phyloP scores from a whole-genome alignment of 2,329 filamentous ascomycete genomes.

The Didymella keratinophila region DNA sequence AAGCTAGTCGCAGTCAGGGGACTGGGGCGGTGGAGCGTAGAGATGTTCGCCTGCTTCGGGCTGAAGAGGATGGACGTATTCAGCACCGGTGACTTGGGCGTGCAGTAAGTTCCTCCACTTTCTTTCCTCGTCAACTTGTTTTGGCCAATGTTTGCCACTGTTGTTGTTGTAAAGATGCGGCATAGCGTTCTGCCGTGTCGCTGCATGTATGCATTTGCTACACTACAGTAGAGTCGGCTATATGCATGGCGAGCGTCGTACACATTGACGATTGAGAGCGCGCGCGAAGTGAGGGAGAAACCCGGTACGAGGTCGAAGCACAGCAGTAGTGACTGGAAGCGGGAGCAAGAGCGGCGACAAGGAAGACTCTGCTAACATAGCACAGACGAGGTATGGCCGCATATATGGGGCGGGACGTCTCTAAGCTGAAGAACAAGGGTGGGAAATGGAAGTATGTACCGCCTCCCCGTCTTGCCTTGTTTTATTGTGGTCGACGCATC shows the following conservation, averaged over 20 bases:
- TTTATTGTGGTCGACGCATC: neutral
- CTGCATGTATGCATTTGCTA: conserved; percentile 1
- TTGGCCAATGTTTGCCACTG: neutral
- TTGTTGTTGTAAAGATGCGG: neutral
- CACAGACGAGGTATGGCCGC: conserved; percentile 82
- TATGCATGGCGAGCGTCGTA: conserved; percentile 3
- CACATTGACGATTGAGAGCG: conserved; percentile 9
- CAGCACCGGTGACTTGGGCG: conserved; percentile 87
- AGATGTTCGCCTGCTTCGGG: conserved; percentile 93
- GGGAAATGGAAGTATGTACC: conserved; percentile 80
- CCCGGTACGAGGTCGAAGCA: neutral
- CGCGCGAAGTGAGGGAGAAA: conserved; percentile 15
- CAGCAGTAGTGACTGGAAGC: neutral
- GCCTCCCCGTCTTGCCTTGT: neutral
- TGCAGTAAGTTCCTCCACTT: conserved; percentile 67
- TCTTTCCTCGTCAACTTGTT: neutral
- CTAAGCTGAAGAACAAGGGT: conserved; percentile 78
- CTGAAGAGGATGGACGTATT: conserved; percentile 95
- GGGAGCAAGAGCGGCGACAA: conserved; percentile 3
- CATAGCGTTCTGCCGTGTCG: conserved; percentile 1
- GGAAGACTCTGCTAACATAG: conserved; percentile 20
- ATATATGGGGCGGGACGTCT: conserved; percentile 82
- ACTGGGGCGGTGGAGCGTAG: conserved; percentile 87
- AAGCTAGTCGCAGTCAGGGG: conserved; percentile 86
- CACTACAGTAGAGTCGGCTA: neutral